Conservation (phyloP, 2,329 filamentous ascomycete species). For the Fusarium sp. region DNA sequence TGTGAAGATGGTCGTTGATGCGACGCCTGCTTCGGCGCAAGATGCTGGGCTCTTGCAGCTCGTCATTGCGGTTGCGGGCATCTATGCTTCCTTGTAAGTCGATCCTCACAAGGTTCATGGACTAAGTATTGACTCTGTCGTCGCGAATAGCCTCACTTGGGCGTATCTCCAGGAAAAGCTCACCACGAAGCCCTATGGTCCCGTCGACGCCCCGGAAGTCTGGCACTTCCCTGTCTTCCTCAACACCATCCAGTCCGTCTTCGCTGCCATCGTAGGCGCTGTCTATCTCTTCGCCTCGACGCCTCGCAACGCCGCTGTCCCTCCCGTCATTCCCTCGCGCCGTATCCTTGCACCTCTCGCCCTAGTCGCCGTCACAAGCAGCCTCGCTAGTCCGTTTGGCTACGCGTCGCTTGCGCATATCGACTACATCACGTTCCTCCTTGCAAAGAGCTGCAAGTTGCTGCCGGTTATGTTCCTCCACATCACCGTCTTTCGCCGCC, state of each 20-base stretch:
- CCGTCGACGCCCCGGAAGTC: conserved; percentile 73
- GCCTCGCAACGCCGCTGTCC: conserved; percentile 56
- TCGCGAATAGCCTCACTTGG: conserved; percentile 81
- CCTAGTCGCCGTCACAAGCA: conserved; percentile 88
- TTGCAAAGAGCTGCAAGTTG: conserved; percentile 98
- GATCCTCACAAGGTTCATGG: background rate
- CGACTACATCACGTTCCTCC: conserved; percentile 97
- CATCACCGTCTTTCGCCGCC: conserved; percentile 87
- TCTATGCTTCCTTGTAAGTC: conserved; percentile 94
- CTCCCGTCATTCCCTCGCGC: conserved; percentile 81
- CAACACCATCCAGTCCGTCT: conserved; percentile 93
- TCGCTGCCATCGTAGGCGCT: conserved; percentile 85
- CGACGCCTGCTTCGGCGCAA: conserved; percentile 52
- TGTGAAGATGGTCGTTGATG: conserved; percentile 45
- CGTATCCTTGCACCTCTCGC: conserved; percentile 82
- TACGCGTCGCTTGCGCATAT: conserved; percentile 93
- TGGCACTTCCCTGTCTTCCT: conserved; percentile 96
- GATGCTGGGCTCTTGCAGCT: conserved; percentile 80
- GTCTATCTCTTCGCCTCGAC: conserved; percentile 81
- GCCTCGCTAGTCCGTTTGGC: conserved; percentile 93
- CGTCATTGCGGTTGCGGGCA: conserved; percentile 89
- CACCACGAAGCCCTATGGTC: conserved; percentile 89
- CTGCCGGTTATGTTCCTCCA: conserved; percentile 99
- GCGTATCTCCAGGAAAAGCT: conserved; percentile 97
- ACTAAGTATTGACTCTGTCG: conserved; percentile 11